phyloP scores from a whole-genome alignment of 305 asterid species.

The Solanum hybrid region DNA sequence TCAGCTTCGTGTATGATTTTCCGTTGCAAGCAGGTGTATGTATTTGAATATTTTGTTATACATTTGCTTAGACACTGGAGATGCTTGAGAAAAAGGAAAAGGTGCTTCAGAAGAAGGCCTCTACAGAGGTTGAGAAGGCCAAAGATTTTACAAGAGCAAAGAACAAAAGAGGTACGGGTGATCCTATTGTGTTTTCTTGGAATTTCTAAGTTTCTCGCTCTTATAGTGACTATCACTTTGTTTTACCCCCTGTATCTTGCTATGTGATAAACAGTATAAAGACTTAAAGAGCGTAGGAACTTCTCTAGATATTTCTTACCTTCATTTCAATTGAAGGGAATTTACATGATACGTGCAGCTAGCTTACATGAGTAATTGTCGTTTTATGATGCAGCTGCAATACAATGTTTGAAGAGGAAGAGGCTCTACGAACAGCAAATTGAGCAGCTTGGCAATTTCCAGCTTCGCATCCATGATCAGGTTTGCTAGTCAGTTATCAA shows the following conservation, averaged over 20 bases:
- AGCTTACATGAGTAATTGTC: not conserved
- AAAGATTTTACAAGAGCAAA: constrained; percentile 56
- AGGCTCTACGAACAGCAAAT: constrained; percentile 71
- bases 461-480: constrained; percentile 75
- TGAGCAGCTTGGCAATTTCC: constrained; percentile 71
- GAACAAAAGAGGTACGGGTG: constrained; percentile 50
- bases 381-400: constrained; percentile 39
- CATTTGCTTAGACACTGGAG: constrained; percentile 45
- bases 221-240: not conserved
- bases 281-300: not conserved
- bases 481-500: constrained; percentile 16
- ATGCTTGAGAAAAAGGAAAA: constrained; percentile 76
- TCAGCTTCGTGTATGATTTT: not conserved
- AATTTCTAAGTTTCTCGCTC: not conserved
- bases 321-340: not conserved
- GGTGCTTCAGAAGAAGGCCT: constrained; percentile 63
- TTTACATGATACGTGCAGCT: not conserved
- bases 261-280: not conserved
- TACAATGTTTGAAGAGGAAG: constrained; percentile 72
- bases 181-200: not conserved
- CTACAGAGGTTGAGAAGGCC: constrained; percentile 59
- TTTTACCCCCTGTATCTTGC: not conserved
- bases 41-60: not conserved
- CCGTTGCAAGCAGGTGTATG: not conserved
- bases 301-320: not conserved